Evolutionary conservation across 768 basidiomycete species (phyloP).

Genomic region (Tricholoma hemisulphureum): DNA sequence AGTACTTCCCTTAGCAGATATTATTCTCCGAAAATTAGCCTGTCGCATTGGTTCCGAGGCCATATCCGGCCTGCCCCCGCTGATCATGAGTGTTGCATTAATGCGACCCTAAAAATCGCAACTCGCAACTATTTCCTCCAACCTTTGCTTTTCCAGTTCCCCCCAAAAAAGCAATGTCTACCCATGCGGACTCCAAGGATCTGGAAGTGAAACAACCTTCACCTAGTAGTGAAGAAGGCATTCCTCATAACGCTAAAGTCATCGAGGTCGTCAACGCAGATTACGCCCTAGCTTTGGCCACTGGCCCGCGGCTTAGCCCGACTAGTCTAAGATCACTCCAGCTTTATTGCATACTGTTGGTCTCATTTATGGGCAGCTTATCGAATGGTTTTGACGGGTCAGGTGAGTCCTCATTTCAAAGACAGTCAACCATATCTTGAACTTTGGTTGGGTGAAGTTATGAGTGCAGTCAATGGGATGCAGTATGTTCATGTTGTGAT

Average conservation of each 20-base stretch:
- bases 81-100: too few species aligned
- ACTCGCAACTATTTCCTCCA: too few species aligned
- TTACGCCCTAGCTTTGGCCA: slow-evolving; percentile 42
- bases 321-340: slow-evolving; percentile 38
- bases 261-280: slow-evolving; percentile 38
- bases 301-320: slow-evolving; percentile 41
- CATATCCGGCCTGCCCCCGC: too few species aligned
- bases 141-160: too few species aligned
- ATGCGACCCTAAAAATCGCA: too few species aligned
- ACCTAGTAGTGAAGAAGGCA: neutral
- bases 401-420: slow-evolving; percentile 27
- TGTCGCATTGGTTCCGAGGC: too few species aligned
- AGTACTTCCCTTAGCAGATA: neutral
- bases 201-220: neutral
- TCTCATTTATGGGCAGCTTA: slow-evolving; percentile 45
- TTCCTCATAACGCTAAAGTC: slow-evolving; percentile 21
- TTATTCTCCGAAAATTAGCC: neutral
- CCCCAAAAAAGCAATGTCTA: too few species aligned
- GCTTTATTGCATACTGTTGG: slow-evolving; percentile 40
- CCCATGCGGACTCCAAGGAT: slow-evolving; percentile 8
- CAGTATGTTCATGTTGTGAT: slow-evolving; percentile 26
- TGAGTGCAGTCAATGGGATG: slow-evolving; percentile 49
- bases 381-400: slow-evolving; percentile 49
- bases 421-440: neutral
- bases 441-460: slow-evolving; percentile 27